Percentiles rank a stretch among this genome's conserved stretches.
Conservation (phyloP, 140 eudicot species). For the Stevia rebaudiana region DNA sequence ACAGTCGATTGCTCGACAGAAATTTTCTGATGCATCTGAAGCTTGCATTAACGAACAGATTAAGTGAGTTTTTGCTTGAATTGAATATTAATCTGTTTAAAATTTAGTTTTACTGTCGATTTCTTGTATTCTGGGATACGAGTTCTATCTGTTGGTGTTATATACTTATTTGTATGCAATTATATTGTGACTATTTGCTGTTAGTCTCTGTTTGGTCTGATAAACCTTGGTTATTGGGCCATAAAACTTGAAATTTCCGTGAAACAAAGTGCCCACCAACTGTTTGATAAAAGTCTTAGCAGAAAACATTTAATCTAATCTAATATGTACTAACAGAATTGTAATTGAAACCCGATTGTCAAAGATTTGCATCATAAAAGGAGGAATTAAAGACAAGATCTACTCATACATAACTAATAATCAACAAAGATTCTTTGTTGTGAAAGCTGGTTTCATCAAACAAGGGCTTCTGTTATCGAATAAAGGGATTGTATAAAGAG, state of each 20-base stretch:
- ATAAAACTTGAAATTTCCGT: neutral
- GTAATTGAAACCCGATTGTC: neutral
- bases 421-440: neutral
- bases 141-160: neutral
- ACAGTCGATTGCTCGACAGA: conserved; percentile 69
- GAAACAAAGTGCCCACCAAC: neutral
- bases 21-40: conserved; percentile 46
- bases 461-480: neutral
- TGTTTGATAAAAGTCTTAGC: conserved; percentile 19
- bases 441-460: neutral
- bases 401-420: neutral
- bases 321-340: neutral
- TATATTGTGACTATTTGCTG: neutral
- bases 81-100: neutral
- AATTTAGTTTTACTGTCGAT: too few relatives aligned
- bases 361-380: neutral
- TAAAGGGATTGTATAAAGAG: too few relatives aligned
- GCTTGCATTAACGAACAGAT: conserved; percentile 76
- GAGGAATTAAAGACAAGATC: conserved; percentile 3
- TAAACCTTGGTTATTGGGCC: too few relatives aligned
- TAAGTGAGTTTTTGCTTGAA: conserved; percentile 37
- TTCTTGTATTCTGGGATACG: neutral
- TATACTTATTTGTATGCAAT: neutral
- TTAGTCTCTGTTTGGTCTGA: neutral
- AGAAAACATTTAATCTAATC: neutral